These are phyloP conservation scores for Tylopilus balloui DNA, from an alignment of 768 basidiomycete genomes.

Conservation along the genomic window DNA sequence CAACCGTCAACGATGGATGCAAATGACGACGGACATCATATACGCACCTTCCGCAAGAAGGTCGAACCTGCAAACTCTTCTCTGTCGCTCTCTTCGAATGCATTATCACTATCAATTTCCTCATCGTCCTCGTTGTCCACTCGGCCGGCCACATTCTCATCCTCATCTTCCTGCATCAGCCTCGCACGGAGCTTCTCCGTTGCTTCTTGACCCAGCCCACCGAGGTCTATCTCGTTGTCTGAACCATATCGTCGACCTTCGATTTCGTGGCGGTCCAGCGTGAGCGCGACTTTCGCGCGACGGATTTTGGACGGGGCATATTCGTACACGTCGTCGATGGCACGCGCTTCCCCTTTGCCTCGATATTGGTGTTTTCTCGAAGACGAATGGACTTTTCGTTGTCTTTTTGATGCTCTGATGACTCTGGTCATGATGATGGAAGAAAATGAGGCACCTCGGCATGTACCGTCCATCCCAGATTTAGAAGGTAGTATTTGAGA, in stretches of 20 bases:
- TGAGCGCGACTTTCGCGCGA: conserved; percentile 48
- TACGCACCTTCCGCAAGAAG: conserved; percentile 28
- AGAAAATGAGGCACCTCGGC: conserved; percentile 14
- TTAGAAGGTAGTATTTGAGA: conserved; percentile 23
- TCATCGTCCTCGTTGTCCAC: conserved; percentile 75
- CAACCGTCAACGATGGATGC: not conserved
- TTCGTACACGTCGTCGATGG: conserved; percentile 59
- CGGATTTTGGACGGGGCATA: conserved; percentile 46
- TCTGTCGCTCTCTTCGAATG: conserved; percentile 77
- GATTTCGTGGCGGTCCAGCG: conserved; percentile 56
- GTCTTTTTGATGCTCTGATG: conserved; percentile 14
- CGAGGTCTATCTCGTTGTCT: conserved; percentile 39
- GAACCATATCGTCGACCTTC: conserved; percentile 27
- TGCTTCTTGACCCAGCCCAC: conserved; percentile 24
- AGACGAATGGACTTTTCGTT: not conserved
- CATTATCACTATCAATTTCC: conserved; percentile 80
- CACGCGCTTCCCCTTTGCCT: conserved; percentile 21
- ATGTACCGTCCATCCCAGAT: conserved; percentile 12
- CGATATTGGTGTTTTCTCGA: conserved; percentile 43
- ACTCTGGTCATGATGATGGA: conserved; percentile 16
- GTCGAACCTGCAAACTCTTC: conserved; percentile 69
- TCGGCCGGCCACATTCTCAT: conserved; percentile 35
- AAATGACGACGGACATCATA: not conserved
- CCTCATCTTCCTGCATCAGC: conserved; percentile 49
- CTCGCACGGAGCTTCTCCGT: conserved; percentile 39